These are phyloP conservation scores for Boeremia lycopersici DNA, from an alignment of 2,329 filamentous ascomycete species.

Conservation along the genomic window DNA sequence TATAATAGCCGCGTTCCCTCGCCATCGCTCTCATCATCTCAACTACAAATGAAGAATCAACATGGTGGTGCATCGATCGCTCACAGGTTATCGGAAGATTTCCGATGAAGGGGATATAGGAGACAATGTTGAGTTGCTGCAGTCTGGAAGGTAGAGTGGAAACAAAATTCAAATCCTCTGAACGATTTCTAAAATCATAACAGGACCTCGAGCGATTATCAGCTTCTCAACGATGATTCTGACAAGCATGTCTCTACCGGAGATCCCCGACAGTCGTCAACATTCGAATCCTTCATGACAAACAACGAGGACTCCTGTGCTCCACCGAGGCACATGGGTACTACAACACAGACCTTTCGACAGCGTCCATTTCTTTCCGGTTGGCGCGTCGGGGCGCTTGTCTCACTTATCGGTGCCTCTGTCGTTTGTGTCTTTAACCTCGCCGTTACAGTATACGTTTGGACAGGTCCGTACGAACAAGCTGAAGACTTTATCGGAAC, in stretches of 20 bases:
- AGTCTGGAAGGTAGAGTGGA: background rate
- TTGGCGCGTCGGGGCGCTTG: constrained; percentile 16
- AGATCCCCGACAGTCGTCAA: background rate
- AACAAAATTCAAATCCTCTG: background rate
- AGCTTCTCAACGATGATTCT: background rate
- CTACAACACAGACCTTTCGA: background rate
- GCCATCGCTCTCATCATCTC: background rate
- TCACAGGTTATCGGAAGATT: background rate
- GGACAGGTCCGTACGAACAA: background rate
- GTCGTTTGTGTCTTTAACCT: constrained; percentile 10
- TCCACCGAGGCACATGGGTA: background rate
- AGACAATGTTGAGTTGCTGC: constrained; percentile 3
- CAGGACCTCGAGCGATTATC: background rate
- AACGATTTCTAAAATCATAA: background rate
- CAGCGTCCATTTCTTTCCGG: constrained; percentile 1
- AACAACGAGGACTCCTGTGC: background rate
- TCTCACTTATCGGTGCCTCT: constrained; percentile 11
- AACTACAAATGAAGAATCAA: background rate
- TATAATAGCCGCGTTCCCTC: too few relatives aligned
- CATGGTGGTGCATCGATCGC: constrained; percentile 5
- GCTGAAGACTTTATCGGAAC: background rate
- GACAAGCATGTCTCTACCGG: background rate
- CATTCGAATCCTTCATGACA: background rate
- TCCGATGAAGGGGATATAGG: background rate
- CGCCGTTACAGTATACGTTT: constrained; percentile 8